Conservation (phyloP, 805 yeast genomes). For the Nakazawaea holstii region DNA sequence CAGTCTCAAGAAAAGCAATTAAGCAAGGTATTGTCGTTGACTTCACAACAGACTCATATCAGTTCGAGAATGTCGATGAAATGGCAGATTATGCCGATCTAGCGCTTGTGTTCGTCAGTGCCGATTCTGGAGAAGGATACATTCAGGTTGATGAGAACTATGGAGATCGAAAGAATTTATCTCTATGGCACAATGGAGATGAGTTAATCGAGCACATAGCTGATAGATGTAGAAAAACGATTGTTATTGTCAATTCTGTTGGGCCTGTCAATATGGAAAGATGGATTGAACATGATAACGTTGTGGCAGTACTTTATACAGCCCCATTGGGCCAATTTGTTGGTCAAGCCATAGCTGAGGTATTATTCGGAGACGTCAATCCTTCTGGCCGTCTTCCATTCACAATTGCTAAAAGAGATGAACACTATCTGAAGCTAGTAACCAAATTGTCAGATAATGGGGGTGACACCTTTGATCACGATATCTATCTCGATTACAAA, state of each 20-base stretch:
- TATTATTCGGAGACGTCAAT: constrained; percentile 35
- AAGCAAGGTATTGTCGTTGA: constrained; percentile 41
- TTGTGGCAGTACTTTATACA: constrained; percentile 48
- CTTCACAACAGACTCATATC: constrained; percentile 38
- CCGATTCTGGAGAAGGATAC: constrained; percentile 56
- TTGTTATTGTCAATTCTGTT: constrained; percentile 50
- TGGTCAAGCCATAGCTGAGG: constrained; percentile 39
- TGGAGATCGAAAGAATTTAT: constrained; percentile 52
- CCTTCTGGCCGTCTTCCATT: constrained; percentile 38
- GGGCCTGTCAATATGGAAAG: constrained; percentile 57
- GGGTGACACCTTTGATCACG: constrained; percentile 35
- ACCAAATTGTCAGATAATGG: constrained; percentile 31
- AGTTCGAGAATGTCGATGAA: constrained; percentile 35
- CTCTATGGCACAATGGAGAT: constrained; percentile 60
- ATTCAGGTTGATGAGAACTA: constrained; percentile 51
- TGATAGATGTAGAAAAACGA: constrained; percentile 42
- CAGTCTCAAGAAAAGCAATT: constrained; percentile 40
- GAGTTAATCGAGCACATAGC: constrained; percentile 43
- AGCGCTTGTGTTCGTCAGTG: constrained; percentile 46
- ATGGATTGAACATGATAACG: constrained; percentile 48
- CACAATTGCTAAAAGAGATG: constrained; percentile 44
- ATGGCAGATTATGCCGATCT: constrained; percentile 45
- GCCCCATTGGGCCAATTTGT: constrained; percentile 51
- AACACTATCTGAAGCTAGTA: constrained; percentile 21
- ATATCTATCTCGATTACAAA: constrained; percentile 38